phyloP scores from a whole-genome alignment of 169 alveolate genomes.

The Plasmodium cynomolgi region DNA sequence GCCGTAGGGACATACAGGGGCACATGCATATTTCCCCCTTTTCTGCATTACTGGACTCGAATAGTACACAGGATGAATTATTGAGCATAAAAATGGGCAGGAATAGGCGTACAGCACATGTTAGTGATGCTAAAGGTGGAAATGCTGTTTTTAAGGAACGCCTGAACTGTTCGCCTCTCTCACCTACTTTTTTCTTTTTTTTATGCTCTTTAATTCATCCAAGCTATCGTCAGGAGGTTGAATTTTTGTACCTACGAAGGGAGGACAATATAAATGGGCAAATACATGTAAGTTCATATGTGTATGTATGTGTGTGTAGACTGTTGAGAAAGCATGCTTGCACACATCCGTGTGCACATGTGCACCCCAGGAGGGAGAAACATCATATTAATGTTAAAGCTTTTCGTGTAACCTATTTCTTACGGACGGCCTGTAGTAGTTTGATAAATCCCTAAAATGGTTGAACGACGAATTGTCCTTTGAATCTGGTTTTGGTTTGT shows the following conservation, averaged over 20 bases:
- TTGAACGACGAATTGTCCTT: conserved; percentile 52
- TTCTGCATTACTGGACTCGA: background rate
- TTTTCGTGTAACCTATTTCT: conserved; percentile 38
- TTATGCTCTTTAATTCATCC: conserved; percentile 72
- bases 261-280: background rate
- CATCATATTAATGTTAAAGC: background rate
- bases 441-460: conserved; percentile 67
- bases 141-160: background rate
- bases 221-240: conserved; percentile 65
- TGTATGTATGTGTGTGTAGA: background rate
- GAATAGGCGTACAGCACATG: background rate
- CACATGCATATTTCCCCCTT: conserved; percentile 4
- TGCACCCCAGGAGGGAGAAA: background rate
- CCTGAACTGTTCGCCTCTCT: background rate
- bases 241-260: conserved; percentile 39
- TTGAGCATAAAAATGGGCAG: conserved; percentile 22
- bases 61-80: conserved; percentile 49
- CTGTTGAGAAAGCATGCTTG: background rate
- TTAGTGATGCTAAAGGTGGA: background rate
- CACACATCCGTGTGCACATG: background rate
- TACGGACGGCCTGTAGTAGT: conserved; percentile 69
- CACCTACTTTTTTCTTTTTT: background rate
- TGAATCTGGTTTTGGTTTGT: conserved; percentile 40
- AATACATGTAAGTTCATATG: background rate
- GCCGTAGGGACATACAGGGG: background rate